Base-by-base conservation (phyloP, 2,329 filamentous ascomycete genomes). In the Aulographum hederae region DNA sequence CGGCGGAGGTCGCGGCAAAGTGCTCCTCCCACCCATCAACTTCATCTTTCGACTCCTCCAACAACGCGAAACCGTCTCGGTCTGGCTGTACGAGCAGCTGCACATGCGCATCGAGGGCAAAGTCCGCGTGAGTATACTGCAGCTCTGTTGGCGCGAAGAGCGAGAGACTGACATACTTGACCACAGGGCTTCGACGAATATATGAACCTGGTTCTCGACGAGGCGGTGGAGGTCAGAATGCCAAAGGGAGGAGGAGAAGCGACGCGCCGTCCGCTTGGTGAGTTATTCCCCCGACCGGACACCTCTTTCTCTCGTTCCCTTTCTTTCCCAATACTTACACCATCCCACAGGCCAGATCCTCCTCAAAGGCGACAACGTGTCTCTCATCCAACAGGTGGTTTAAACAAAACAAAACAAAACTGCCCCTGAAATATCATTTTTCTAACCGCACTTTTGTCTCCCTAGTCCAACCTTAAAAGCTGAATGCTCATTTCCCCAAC, bases 121-220 rank as follows among this genome's bases (percentile, higher is more conserved):
- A 61, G 93, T 98, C 42, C 72, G 89, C 48, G 86, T 92, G 55
- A 40, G 74, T 56, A 16, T 16, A 26, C n/a, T 17, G 6, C 18
- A 30, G 4, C 14, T 25, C 4, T 19, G 26, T n/a, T 19, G 15
- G 8, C 4, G 12, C 16, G 11, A 25, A n/a, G n/a, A n/a, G n/a
- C 27, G 6, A 6, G 14, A 28, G 15, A 28, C 27, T 28, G 18
- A 10, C 5, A 30, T 26, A 30, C 31, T 25, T 12, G 21, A n/a
- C n/a, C n/a, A 23, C 39, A 93, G 84, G 85, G 89, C 11, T 98
- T 98, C 43, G 89, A 98, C 53, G 89, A 98, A 57, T 98, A 95
- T 61, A 94, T 98, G 85, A 98, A 98, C 60, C 65, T 98, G 31
- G 89, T 95, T 25, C 69, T 93, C 42, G 89, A 98, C 49, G 84